phyloP scores from a whole-genome alignment of 2,329 filamentous ascomycete genomes.

The Stemphylium lycopersici region DNA sequence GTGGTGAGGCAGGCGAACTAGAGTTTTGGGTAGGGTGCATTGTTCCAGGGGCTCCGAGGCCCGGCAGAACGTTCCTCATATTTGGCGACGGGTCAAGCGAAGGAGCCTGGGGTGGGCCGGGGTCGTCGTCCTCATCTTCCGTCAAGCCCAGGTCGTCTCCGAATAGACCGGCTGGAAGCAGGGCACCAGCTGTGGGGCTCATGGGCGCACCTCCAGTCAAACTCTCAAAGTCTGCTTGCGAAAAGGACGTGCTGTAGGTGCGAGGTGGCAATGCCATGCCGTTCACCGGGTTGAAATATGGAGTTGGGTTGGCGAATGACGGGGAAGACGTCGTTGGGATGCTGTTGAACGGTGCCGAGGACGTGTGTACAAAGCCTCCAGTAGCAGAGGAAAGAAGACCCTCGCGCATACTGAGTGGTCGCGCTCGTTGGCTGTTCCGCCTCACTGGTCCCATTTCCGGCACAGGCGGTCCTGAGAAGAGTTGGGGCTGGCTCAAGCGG shows the following conservation, averaged over 20 bases:
- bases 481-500: conserved; percentile 48
- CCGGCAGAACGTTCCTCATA: conserved; percentile 45
- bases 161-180: conserved; percentile 72
- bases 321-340: conserved; percentile 58
- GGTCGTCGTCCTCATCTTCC: conserved; percentile 42
- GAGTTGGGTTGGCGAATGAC: conserved; percentile 57
- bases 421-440: conserved; percentile 50
- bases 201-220: conserved; percentile 71
- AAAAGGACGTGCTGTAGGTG: conserved; percentile 48
- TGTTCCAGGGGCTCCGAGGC: conserved; percentile 51
- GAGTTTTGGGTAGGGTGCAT: conserved; percentile 45
- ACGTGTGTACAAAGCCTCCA: conserved; percentile 43
- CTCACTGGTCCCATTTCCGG: conserved; percentile 43
- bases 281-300: conserved; percentile 64
- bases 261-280: conserved; percentile 61
- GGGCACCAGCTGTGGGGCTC: conserved; percentile 75
- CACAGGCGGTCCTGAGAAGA: conserved; percentile 41
- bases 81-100: conserved; percentile 40
- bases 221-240: conserved; percentile 67
- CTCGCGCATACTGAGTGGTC: conserved; percentile 49
- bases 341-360: conserved; percentile 55
- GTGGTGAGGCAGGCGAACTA: conserved; percentile 51
- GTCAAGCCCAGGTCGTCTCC: conserved; percentile 66
- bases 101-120: conserved; percentile 30
- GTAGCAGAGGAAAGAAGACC: conserved; percentile 38